Conservation (phyloP, 148 eudicot species). For the Silene uniflora region DNA sequence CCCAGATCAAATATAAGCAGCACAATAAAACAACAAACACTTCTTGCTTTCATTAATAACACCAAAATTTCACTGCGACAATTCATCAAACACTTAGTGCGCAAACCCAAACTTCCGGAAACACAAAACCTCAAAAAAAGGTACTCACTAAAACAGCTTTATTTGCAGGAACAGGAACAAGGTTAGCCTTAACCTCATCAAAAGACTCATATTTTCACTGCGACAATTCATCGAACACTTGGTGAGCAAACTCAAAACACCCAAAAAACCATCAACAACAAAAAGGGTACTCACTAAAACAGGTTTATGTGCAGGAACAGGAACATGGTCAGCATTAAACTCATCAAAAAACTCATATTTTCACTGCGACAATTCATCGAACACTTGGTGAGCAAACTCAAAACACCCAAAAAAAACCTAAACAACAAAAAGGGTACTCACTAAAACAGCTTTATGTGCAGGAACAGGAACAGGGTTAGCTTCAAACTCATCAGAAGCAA, state of each 20-base stretch:
- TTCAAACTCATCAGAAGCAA: conserved; percentile 43
- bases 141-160: no score
- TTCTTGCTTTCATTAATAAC: neutral
- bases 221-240: conserved; percentile 27
- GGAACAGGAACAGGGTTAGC: conserved; percentile 41
- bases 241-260: conserved; percentile 5
- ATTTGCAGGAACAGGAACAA: no score
- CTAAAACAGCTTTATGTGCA: conserved; percentile 77
- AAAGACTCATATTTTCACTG: no score
- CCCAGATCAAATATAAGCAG: neutral
- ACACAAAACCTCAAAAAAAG: no score
- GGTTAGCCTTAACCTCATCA: no score
- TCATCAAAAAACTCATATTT: conserved; percentile 18
- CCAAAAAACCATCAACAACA: neutral
- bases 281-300: conserved; percentile 46
- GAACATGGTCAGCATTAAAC: conserved; percentile 24
- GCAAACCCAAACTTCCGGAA: neutral
- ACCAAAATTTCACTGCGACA: neutral
- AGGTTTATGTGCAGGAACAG: conserved; percentile 67
- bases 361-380: conserved; percentile 24
- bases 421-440: conserved; percentile 22
- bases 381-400: conserved; percentile 21
- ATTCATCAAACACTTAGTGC: conserved; percentile 24
- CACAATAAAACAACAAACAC: neutral
- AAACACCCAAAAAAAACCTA: neutral